Evolutionary conservation across 2,329 filamentous ascomycete genomes (phyloP).

Genomic region (Keithomyces neogunnii): DNA sequence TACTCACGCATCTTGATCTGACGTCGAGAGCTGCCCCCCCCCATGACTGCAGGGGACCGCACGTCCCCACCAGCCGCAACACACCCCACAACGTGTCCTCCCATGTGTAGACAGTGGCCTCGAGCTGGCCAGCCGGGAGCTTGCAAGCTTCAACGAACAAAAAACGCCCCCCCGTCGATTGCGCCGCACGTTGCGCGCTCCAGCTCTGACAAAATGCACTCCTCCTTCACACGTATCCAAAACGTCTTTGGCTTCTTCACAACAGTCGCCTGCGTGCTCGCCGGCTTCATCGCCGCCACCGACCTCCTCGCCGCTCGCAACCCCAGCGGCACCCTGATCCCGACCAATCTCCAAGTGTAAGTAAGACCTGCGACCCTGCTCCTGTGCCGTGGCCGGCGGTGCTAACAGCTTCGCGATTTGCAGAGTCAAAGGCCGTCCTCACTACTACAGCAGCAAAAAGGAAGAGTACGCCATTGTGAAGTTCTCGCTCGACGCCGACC

Average conservation of each 20-base stretch:
- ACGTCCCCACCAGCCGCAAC: too few relatives aligned
- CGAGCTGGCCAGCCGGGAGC: background rate
- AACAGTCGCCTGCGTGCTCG: conserved; percentile 78
- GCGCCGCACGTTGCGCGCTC: conserved; percentile 9
- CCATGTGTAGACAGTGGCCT: background rate
- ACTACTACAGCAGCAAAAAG: conserved; percentile 88
- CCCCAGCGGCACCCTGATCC: conserved; percentile 51
- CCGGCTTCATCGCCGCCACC: conserved; percentile 69
- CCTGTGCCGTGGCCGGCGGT: background rate
- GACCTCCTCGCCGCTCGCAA: conserved; percentile 63
- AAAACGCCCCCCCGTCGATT: background rate
- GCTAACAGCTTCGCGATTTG: background rate
- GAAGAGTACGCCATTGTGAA: conserved; percentile 94
- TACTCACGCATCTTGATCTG: too few relatives aligned
- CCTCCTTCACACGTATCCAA: conserved; percentile 73
- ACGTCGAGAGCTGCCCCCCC: too few relatives aligned
- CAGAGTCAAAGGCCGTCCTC: conserved; percentile 82
- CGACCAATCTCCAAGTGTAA: conserved; percentile 81
- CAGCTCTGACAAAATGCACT: conserved; percentile 65
- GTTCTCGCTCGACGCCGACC: conserved; percentile 88
- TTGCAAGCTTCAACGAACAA: conserved; percentile 1
- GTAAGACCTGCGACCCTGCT: conserved; percentile 14
- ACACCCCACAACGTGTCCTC: conserved; percentile 11
- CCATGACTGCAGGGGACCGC: too few relatives aligned
- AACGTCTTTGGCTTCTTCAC: conserved; percentile 98